Base-by-base conservation (phyloP, 2,329 filamentous ascomycete species). In the Dothistroma septosporum region DNA sequence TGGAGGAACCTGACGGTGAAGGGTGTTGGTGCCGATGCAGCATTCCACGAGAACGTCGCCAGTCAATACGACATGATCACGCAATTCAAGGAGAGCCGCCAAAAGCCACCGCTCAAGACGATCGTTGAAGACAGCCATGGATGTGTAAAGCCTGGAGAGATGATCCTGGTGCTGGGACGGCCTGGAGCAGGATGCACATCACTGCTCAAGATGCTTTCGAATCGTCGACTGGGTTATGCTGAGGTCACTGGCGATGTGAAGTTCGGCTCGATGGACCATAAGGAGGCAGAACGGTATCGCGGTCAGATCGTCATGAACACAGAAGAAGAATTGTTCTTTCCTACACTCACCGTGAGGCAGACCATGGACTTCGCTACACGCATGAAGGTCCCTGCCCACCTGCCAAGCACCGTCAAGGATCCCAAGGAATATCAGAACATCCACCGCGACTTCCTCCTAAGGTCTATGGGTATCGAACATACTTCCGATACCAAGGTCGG, bases 131-230 rank as follows among this genome's bases (percentile, higher is more conserved):
- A 63, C 47, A 66, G 62, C 22, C 83, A 86, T 70, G 88, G 88
- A 11, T 89, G 86, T 65, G 84, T 91, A 55, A 86, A 87, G 57
- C 87, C 87, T 0, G 88, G 71, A n/a, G 70, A 73, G 61, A 73
- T 73, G 71, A 59, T 73, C 12, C 65, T 72, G n/a, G 71, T 73
- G 1, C 64, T 73, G 1, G 70, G 70, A 11, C 60, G 68, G 16
- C 70, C 69, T 21, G 69, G 70, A 31, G 65, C 70, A 41, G 70
- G 70, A 21, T 91, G 88, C 71, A 89, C 87, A 0, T 88, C 87
- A 0, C 78, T 91, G 16, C 78, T 92, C 50, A 91, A 88, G 68
- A 79, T 88, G 67, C 78, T 91, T 5, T 80, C 86, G 55, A 91
- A 91, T 68, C 81, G 83, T 58, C 77, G 87, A 41, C 60, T 65